Evolutionary conservation across 768 basidiomycete species (phyloP), one percentile per base, ranked within the genome.

Genomic region (Leccinum broughii): DNA sequence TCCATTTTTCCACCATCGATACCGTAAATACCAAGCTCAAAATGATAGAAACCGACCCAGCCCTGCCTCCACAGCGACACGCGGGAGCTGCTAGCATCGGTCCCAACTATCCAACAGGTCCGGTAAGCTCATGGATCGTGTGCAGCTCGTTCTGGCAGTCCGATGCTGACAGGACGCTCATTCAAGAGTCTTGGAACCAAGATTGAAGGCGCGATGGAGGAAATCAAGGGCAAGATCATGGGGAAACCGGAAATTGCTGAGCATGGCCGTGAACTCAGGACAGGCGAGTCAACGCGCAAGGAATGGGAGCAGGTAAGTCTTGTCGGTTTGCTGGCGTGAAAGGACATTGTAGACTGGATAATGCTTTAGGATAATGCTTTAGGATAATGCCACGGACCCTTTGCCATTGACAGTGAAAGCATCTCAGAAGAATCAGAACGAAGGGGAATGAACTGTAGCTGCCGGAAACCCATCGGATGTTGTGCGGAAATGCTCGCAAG

Each of bases 81-180:
- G 77, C 79, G 0, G 81, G 81, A 11, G 72, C 76, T 0, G 70
- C 76, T 6, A 79, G 81, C n/a, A 60, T 74, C 14, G 78, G 79
- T 13, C 77, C 75, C 8, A 71, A 77, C 13, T 77, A 74, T 51
- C 68, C 63, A 13, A 52, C 65, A 14, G 72, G 68, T 50, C 66
- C 68, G 30, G 78, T 79, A 51, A 51, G 72, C 11, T 26, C 20
- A 26, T 39, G 10, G 17, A 39, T 1, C 17, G 13, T n/a, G 39
- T 4, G 11, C 13, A 20, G 24, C 15, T 24, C 32, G 8, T 39
- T 9, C 8, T 11, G 3, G 22, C 30, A 5, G 13, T 55, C 30
- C 51, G 46, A 57, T 10, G 46, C 11, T 39, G 37, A 8, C 15
- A 11, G 34, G 26, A 24, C 14, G 24, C 6, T 10, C 28, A 14